Evolutionary conservation across 1,139 yeast genomes (phyloP), one percentile per base, ranked within the genome.

Genomic region (Debaryomyces psychrophilus): DNA sequence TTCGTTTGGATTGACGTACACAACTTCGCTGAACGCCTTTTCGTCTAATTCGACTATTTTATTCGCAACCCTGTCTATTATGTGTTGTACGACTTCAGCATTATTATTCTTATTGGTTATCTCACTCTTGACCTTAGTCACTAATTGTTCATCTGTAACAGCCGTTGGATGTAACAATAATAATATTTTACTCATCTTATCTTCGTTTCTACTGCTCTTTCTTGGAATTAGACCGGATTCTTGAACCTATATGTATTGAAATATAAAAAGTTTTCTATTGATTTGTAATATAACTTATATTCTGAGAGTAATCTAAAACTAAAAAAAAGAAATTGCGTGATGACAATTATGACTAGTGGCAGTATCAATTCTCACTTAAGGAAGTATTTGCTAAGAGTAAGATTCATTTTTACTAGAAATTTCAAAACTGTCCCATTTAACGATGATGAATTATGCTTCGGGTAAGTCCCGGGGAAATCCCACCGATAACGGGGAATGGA

Each of bases 151-250:
- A 37, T 81, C 77, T 0, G 88, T 80, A 5, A 87, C 90, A 44
- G 83, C 78, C 5, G 88, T 83, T 9, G 95, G 93, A 56, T 87
- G 92, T 44, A 87, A 74, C 45, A 87, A 71, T 37, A 87, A 68
- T 44, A 85, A 65, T 26, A 73, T 68, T 35, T 60, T 61, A 11
- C 31, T 38, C 60, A 62, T 64, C 29, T 28, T 39, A 22, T 12
- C 18, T 18, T 23, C 39, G 17, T 17, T 9, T 20, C 27, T 18
- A 39, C 20, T 29, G 8, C 27, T 8, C 36, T 39, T 28, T 4
- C 12, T 11, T 17, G 17, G 12, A 11, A 33, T 12, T 15, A 15
- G 15, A 33, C 1, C 14, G 8, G 8, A 18, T 33, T 18, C 23
- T 25, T 11, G 18, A 33, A 33, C 15, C 17, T 17, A 33, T 33